Conservation (phyloP, 371 early-diverging fungal genomes). For the Apophysomyces variabilis region DNA sequence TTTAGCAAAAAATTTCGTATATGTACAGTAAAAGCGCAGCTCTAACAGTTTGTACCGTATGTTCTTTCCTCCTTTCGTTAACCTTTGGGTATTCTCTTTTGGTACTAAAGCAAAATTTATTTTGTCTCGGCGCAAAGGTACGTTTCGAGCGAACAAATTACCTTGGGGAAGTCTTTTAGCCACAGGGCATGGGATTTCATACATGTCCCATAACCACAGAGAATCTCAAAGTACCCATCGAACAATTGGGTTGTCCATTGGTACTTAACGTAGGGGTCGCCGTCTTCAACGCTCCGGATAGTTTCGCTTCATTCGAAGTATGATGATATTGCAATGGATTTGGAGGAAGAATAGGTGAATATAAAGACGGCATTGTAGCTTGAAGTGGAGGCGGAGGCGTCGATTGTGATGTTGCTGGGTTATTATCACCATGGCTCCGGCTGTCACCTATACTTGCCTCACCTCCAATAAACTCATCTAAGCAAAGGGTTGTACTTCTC, state of each 20-base stretch:
- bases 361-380: slow-evolving; percentile 4
- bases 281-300: slow-evolving; percentile 10
- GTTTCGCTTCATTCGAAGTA: slow-evolving; percentile 10
- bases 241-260: slow-evolving; percentile 10
- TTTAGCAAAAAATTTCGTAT: too few relatives aligned
- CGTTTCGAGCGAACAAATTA: too few relatives aligned
- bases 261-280: slow-evolving; percentile 1
- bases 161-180: too few relatives aligned
- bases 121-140: too few relatives aligned
- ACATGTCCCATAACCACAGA: slow-evolving; percentile 57
- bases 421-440: slow-evolving; percentile 13
- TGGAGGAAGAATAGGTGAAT: slow-evolving; percentile 13
- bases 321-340: slow-evolving; percentile 15
- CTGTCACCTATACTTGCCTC: slow-evolving; percentile 1
- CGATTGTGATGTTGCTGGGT: not conserved
- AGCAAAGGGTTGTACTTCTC: slow-evolving; percentile 58
- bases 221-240: slow-evolving; percentile 31
- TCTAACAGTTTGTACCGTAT: too few relatives aligned
- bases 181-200: slow-evolving; percentile 14
- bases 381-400: slow-evolving; percentile 6
- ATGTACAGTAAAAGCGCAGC: too few relatives aligned
- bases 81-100: too few relatives aligned
- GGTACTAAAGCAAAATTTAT: too few relatives aligned
- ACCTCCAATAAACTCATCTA: slow-evolving; percentile 37
- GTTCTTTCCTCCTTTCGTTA: too few relatives aligned